A percentile compares a stretch with the other conserved stretches of the same genome.
These are phyloP conservation scores for Lagenidium giganteum DNA, from an alignment of 352 stramenopile genomes.

Conservation along the genomic window DNA sequence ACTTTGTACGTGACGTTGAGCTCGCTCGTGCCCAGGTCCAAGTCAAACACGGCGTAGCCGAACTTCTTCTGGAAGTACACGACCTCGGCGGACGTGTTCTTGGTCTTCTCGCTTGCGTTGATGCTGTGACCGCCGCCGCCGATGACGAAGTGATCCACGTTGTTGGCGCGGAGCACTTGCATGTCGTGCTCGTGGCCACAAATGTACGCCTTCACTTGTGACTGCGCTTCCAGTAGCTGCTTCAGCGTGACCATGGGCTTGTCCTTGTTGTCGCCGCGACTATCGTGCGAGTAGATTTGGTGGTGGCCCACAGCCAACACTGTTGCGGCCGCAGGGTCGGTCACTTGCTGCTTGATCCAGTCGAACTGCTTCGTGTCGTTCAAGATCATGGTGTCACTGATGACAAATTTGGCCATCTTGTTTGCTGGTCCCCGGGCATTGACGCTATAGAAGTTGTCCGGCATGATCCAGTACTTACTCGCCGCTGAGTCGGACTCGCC, in stretches of 20 bases:
- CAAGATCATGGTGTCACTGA: conserved; percentile 28
- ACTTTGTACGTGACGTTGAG: conserved; percentile 29
- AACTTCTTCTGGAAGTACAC: conserved; percentile 33
- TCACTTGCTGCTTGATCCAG: conserved; percentile 21
- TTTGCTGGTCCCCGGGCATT: conserved; percentile 11
- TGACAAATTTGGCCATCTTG: conserved; percentile 27
- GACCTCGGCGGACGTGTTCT: conserved; percentile 19
- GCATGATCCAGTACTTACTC: conserved; percentile 35
- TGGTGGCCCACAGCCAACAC: conserved; percentile 24
- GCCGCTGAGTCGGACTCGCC: conserved; percentile 6
- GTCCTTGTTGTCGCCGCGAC: conserved; percentile 25
- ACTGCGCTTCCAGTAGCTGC: conserved; percentile 13
- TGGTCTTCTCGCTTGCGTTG: conserved; percentile 15
- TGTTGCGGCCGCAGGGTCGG: conserved; percentile 16
- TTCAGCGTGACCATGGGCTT: conserved; percentile 22
- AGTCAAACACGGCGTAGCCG: conserved; percentile 28
- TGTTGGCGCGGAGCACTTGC: conserved; percentile 22
- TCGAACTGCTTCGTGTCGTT: conserved; percentile 14
- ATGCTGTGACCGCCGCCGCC: conserved; percentile 26
- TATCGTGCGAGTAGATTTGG: conserved; percentile 28
- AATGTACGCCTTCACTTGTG: conserved; percentile 29
- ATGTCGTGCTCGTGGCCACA: conserved; percentile 41
- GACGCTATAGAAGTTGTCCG: conserved; percentile 27
- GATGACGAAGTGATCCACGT: conserved; percentile 32
- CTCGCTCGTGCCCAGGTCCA: conserved; percentile 14